Conservation (phyloP, 2,329 filamentous ascomycete genomes). For the Cladosporium halotolerans region DNA sequence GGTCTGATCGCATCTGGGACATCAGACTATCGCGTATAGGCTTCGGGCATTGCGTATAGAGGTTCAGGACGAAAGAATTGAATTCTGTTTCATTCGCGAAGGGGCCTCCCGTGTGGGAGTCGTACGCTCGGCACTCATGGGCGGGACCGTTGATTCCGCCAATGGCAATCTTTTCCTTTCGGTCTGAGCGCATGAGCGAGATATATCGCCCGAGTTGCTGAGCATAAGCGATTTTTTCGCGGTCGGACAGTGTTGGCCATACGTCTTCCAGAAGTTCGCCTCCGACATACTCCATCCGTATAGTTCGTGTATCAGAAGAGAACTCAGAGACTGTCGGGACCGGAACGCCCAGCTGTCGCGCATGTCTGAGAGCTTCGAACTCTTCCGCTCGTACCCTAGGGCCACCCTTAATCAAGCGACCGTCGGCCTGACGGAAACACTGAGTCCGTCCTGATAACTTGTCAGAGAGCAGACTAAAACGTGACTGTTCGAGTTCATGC, state of each 20-base stretch:
- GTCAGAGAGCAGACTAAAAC: not conserved
- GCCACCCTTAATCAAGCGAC: not conserved
- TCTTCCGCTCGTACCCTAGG: not conserved
- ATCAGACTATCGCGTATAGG: not conserved
- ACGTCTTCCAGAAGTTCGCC: slow-evolving; percentile 13
- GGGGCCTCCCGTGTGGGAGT: slow-evolving; percentile 12
- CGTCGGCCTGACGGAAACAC: not conserved
- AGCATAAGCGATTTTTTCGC: slow-evolving; percentile 11
- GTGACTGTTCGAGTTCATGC: no score
- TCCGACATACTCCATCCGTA: slow-evolving; percentile 14
- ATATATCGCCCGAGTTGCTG: slow-evolving; percentile 9
- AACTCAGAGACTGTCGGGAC: not conserved
- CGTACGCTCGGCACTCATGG: slow-evolving; percentile 6
- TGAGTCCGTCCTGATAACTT: not conserved
- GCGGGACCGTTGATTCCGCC: slow-evolving; percentile 6
- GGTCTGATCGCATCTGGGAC: not conserved
- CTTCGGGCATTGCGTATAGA: slow-evolving; percentile 1
- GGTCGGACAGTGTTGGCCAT: slow-evolving; percentile 9
- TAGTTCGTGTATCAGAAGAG: not conserved
- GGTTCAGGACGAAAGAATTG: slow-evolving; percentile 13
- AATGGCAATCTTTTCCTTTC: slow-evolving; percentile 2
- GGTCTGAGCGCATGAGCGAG: slow-evolving; percentile 12
- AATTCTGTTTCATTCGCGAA: slow-evolving; percentile 15
- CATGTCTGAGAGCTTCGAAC: not conserved
- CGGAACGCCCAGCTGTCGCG: not conserved